Base-by-base conservation (phyloP, 73 alveolate genomes). In the Strombidium stylifer region DNA sequence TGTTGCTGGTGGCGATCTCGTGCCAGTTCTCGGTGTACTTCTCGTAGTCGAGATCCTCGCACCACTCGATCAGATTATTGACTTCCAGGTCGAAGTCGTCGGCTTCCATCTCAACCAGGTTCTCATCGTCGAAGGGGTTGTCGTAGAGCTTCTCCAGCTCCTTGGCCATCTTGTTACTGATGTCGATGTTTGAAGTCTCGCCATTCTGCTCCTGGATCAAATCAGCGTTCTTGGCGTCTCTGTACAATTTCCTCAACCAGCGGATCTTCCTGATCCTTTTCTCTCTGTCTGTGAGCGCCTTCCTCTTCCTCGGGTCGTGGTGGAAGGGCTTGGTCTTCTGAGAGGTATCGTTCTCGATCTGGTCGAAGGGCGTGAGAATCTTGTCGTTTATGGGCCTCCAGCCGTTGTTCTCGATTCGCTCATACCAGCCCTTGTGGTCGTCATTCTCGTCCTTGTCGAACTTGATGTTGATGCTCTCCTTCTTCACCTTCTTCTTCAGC, bases 381-480 rank as follows among this genome's bases (percentile, higher is more conserved):
- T 87, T 87, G 52, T 87, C 89, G 3, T 89, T 76, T 25, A 87
- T 87, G 7, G 96, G 98, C 72, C 98, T 82, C 94, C 98, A 91
- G 14, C 98, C 98, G 61, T 91, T 91, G 65, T 91, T 91, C 49
- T 91, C 98, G 25, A 57, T 15, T 37, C 98, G 69, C 30, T 76
- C 79, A 73, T 91, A 91, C 94, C 98, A 91, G n/a, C 98, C 98
- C 46, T 77, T 50, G 80, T 75, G 72, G 37, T 77, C 65, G 52
- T 87, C 83, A 32, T 75, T 79, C 18, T 54, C 50, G 37, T 81
- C 68, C 49, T 84, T 77, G 27, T 84, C 90, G 44, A 48, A 78
- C 10, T 55, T 45, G 19, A 71, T 59, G 64, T 81, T 59, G 50
- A 85, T 64, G 5, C 18, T 56, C 37, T 31, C 64, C 44, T 82